Base-by-base conservation (phyloP, 1,139 yeast genomes). In the Torulaspora globosa region DNA sequence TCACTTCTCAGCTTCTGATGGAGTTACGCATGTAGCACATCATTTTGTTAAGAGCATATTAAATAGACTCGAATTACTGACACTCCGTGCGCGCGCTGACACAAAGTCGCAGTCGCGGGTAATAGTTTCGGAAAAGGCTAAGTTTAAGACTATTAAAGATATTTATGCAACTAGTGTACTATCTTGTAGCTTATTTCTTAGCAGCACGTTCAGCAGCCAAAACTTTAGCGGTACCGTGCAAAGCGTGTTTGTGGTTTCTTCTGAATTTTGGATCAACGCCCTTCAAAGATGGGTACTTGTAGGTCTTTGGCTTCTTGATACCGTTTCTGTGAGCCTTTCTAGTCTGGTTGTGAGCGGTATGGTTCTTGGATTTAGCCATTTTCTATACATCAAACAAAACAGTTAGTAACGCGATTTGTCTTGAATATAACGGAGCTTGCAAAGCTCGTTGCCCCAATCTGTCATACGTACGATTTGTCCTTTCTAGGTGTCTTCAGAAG, bases 311-410 rank as follows among this genome's bases (percentile, higher is more conserved):
- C 90, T 90, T 92, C 87, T 90, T 92, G 80, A 92, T 92, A 79
- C 98, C 98, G 87, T 92, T 92, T 75, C 83, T 90, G 96, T 92
- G 98, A 71, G 97, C 97, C 95, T 92, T 92, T 75, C 78, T 85
- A 89, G 86, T 87, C 78, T 92, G 97, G 95, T 92, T 92, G 80
- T 92, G 98, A 79, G 90, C 90, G 79, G 98, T 92, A 76, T 92
- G 98, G 80, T 92, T 92, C 96, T 92, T 92, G 66, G 97, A 89
- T 81, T 90, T 90, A 76, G 97, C 73, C 97, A 90, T 89, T 74
- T 72, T 67, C 58, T 59, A 47, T 4, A 10, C 10, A 3, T 5
- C n/a, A 16, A n/a, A 29, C 11, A 8, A 16, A n/a, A 29, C 11
- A 8, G 42, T 39, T 39, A 39, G 42, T 39, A 39, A 39, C 11